A percentile compares a stretch with the other conserved stretches of the same genome.
phyloP scores from a whole-genome alignment of 371 early-diverging fungal genomes.

The Batrachochytrium dendrobatidis region DNA sequence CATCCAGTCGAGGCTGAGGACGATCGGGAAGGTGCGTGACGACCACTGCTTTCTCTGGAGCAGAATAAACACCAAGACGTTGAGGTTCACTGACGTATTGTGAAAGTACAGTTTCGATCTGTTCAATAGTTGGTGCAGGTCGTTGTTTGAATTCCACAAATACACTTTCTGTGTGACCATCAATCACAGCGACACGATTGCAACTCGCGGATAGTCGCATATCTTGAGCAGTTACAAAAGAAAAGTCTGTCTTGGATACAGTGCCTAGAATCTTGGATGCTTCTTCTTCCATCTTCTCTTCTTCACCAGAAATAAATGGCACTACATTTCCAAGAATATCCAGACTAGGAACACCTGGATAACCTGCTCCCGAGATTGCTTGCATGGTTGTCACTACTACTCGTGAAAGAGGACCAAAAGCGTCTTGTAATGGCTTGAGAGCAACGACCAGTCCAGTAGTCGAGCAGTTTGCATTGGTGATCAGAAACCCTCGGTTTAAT shows the following conservation, averaged over 20 bases:
- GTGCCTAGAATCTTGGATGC: conserved; percentile 85
- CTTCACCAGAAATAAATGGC: conserved; percentile 93
- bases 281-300: conserved; percentile 94
- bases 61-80: conserved; percentile 66
- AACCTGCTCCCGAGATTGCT: conserved; percentile 93
- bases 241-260: conserved; percentile 42
- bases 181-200: conserved; percentile 92
- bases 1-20: conserved; percentile 92
- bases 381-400: conserved; percentile 87
- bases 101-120: conserved; percentile 60
- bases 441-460: conserved; percentile 90
- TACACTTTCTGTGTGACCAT: conserved; percentile 89
- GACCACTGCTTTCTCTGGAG: conserved; percentile 72
- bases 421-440: conserved; percentile 82
- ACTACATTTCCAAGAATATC: conserved; percentile 93
- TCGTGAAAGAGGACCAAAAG: conserved; percentile 71
- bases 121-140: conserved; percentile 61
- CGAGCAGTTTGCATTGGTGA: conserved; percentile 97
- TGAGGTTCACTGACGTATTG: conserved; percentile 67
- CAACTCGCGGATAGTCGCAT: conserved; percentile 86
- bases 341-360: conserved; percentile 88
- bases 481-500: conserved; percentile 70
- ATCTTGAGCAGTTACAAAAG: conserved; percentile 19
- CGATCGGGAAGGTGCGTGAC: conserved; percentile 65
- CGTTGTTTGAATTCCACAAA: conserved; percentile 70